A percentile compares a stretch with the other conserved stretches of the same genome.
Conservation (phyloP, 2,329 filamentous ascomycete species). For the Lecanoromycetidae sp. region DNA sequence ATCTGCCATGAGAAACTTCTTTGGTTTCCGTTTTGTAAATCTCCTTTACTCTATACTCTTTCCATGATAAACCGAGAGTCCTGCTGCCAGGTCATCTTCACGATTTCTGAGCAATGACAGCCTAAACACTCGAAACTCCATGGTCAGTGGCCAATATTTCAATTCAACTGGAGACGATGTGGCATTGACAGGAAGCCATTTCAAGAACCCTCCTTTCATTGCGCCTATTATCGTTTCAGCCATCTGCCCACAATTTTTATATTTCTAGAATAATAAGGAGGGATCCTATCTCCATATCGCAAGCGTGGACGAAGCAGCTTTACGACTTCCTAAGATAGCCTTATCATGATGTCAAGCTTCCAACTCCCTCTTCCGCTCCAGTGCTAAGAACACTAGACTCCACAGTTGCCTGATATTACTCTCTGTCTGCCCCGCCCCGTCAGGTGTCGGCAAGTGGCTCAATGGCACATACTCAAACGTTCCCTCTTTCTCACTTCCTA, state of each 20-base stretch:
- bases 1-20: too few relatives aligned
- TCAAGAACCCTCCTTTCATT: not conserved
- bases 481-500: not conserved
- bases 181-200: not conserved
- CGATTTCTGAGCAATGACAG: too few relatives aligned
- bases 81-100: too few relatives aligned
- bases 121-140: not conserved
- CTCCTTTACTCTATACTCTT: too few relatives aligned
- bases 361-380: not conserved
- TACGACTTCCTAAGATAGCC: too few relatives aligned
- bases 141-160: not conserved
- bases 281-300: too few relatives aligned
- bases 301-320: too few relatives aligned
- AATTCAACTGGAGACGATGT: not conserved
- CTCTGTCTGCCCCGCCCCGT: constrained; percentile 1
- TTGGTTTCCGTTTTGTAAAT: too few relatives aligned
- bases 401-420: constrained; percentile 3
- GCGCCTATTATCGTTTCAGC: not conserved
- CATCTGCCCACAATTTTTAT: not conserved
- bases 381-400: constrained; percentile 1
- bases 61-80: too few relatives aligned
- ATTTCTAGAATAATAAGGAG: too few relatives aligned
- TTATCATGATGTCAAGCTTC: too few relatives aligned
- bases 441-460: constrained; percentile 4
- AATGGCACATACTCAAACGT: constrained; percentile 4